Conservation (phyloP, 352 stramenopile species). For the Phytophthora kernoviae region DNA sequence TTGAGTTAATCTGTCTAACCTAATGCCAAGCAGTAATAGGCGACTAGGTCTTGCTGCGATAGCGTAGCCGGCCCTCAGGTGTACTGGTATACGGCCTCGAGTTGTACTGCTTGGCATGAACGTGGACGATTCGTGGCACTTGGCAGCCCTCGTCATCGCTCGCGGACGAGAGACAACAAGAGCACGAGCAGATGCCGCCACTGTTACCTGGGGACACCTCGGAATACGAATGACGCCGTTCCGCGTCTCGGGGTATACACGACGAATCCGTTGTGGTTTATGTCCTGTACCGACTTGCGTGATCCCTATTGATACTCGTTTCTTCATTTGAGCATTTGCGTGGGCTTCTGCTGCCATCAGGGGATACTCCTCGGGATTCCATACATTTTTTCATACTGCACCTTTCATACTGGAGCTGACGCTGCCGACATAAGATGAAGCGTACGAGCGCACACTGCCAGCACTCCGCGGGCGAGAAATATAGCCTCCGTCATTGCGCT, state of each 20-base stretch:
- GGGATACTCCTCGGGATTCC: slow-evolving; percentile 45
- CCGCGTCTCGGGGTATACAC: slow-evolving; percentile 7
- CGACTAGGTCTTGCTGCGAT: slow-evolving; percentile 55
- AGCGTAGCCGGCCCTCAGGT: slow-evolving; percentile 41
- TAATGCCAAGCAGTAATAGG: slow-evolving; percentile 19
- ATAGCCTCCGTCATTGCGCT: slow-evolving; percentile 12
- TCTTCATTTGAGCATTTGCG: slow-evolving; percentile 36
- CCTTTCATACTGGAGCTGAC: slow-evolving; percentile 44
- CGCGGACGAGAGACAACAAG: slow-evolving; percentile 1
- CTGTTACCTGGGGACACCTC: slow-evolving; percentile 22
- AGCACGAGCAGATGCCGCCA: slow-evolving; percentile 10
- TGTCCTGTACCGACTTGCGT: slow-evolving; percentile 9
- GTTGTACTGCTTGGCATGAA: slow-evolving; percentile 73
- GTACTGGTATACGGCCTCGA: slow-evolving; percentile 55
- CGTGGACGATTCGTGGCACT: slow-evolving; percentile 46
- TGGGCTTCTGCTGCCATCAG: slow-evolving; percentile 20
- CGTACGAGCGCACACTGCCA: slow-evolving; percentile 49
- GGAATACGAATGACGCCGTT: slow-evolving; percentile 49
- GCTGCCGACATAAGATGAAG: slow-evolving; percentile 23
- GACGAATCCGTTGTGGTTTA: slow-evolving; percentile 5
- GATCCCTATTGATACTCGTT: slow-evolving; percentile 26
- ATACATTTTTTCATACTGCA: slow-evolving; percentile 68
- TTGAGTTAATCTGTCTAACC: background rate
- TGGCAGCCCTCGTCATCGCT: slow-evolving; percentile 24
- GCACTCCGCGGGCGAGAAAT: slow-evolving; percentile 53